Conservation (phyloP, 306 rosid genomes). For the Myrica gale region DNA sequence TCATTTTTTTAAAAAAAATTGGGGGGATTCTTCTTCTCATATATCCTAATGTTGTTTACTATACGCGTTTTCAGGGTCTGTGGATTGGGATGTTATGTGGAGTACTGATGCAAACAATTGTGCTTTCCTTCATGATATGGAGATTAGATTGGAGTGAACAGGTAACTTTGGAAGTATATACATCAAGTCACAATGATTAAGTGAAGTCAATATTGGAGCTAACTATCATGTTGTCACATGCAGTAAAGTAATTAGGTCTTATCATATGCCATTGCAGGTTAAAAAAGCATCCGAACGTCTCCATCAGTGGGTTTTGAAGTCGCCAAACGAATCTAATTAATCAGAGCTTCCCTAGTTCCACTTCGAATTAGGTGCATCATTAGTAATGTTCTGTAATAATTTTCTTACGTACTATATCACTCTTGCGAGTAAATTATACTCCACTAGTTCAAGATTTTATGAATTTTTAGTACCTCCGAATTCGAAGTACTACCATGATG, state of each 20-base stretch:
- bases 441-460: too few species aligned
- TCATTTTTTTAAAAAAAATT: background rate
- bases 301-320: background rate
- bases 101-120: conserved; percentile 17
- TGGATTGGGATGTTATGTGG: conserved; percentile 31
- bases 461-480: too few species aligned
- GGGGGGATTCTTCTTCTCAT: background rate
- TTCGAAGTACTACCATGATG: too few species aligned
- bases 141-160: conserved; percentile 14
- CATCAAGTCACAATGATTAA: background rate
- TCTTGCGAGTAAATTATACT: too few species aligned
- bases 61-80: conserved; percentile 12
- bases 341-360: background rate
- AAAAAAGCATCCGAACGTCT: background rate
- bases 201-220: too few species aligned
- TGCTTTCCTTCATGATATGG: conserved; percentile 12
- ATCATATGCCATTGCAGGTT: background rate
- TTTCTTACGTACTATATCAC: too few species aligned
- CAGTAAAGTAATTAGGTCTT: background rate
- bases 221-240: background rate
- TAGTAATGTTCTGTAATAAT: too few species aligned
- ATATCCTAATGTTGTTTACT: background rate
- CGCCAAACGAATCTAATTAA: background rate
- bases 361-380: too few species aligned
- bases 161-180: background rate